These are phyloP conservation scores for Cyclocybe cylindracea DNA, from an alignment of 768 basidiomycete species.

Conservation along the genomic window DNA sequence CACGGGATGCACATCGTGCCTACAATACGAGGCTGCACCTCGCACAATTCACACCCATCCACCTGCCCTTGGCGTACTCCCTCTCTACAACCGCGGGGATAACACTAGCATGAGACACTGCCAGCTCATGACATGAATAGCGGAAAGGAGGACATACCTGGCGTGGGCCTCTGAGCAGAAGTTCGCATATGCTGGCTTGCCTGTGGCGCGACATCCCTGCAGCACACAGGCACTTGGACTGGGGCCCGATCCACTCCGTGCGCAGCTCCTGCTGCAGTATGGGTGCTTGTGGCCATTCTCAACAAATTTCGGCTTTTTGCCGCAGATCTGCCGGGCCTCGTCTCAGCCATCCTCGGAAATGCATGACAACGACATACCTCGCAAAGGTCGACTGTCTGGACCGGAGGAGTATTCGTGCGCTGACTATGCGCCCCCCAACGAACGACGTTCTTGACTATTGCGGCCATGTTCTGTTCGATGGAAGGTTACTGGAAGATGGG, in stretches of 20 bases:
- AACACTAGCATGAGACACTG: background rate
- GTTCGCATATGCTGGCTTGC: conserved; percentile 48
- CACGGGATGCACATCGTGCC: conserved; percentile 53
- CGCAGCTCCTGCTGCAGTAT: conserved; percentile 65
- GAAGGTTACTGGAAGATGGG: conserved; percentile 11
- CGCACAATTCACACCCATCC: conserved; percentile 52
- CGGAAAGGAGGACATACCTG: conserved; percentile 37
- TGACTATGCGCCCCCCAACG: conserved; percentile 39
- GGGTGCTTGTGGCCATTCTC: conserved; percentile 59
- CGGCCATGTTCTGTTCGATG: conserved; percentile 29
- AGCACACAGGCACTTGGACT: conserved; percentile 45
- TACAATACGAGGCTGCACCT: conserved; percentile 43
- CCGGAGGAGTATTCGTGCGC: conserved; percentile 19
- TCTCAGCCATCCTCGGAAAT: conserved; percentile 8
- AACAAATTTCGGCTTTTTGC: conserved; percentile 61
- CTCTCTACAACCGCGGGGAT: conserved; percentile 35
- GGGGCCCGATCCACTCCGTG: conserved; percentile 43
- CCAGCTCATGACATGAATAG: background rate
- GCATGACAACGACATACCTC: conserved; percentile 33
- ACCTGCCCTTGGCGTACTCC: conserved; percentile 49
- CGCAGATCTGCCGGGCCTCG: conserved; percentile 46
- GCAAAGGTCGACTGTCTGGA: conserved; percentile 40
- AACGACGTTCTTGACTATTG: conserved; percentile 41
- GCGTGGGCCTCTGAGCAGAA: conserved; percentile 67
- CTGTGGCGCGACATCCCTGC: conserved; percentile 50